These are phyloP conservation scores for Saturnispora sanitii DNA, from an alignment of 805 yeast genomes.

Conservation along the genomic window DNA sequence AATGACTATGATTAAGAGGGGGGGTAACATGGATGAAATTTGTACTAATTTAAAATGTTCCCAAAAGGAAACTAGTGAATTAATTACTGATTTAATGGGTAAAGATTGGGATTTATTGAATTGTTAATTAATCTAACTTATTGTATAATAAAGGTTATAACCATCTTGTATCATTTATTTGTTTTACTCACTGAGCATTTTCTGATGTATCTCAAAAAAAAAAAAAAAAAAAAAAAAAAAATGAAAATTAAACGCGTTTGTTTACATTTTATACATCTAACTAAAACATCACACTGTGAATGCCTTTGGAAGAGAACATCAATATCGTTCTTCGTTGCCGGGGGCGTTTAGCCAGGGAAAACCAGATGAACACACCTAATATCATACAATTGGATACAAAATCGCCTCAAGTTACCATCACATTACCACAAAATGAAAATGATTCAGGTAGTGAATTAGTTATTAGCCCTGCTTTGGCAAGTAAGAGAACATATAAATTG, in stretches of 20 bases:
- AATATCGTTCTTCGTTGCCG: constrained; percentile 49
- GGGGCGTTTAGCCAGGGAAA: constrained; percentile 37
- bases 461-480: constrained; percentile 1
- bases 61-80: background rate
- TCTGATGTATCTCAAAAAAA: too few species aligned
- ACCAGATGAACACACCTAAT: constrained; percentile 35
- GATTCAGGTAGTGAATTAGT: background rate
- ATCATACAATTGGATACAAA: constrained; percentile 38
- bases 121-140: too few species aligned
- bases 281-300: background rate
- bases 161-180: too few species aligned
- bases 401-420: constrained; percentile 10
- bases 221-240: too few species aligned
- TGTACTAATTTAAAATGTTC: background rate
- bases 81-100: constrained; percentile 3
- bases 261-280: background rate
- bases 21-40: constrained; percentile 3
- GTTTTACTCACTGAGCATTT: too few species aligned
- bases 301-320: constrained; percentile 25
- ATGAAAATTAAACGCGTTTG: too few species aligned
- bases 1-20: background rate
- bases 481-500: constrained; percentile 33
- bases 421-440: constrained; percentile 3
- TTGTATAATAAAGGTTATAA: too few species aligned
- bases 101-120: constrained; percentile 5